A percentile compares a stretch with the other conserved stretches of the same genome.
Evolutionary conservation across 768 basidiomycete genomes (phyloP).

Genomic region (Hydnum rufescens): DNA sequence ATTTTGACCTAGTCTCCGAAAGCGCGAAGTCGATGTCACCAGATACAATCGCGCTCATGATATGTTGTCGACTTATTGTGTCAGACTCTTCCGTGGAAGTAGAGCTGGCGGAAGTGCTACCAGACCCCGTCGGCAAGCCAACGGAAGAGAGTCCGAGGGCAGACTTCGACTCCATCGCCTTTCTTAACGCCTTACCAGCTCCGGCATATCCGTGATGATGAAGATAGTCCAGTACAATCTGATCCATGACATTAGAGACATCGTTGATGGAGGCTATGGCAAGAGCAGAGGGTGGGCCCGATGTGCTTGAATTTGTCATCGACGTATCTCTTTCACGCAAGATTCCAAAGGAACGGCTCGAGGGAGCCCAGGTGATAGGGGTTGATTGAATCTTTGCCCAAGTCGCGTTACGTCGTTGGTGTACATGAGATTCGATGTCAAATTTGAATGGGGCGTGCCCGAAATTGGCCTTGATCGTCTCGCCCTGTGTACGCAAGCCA

Average conservation of each 20-base stretch:
- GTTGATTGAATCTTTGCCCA: slow-evolving; percentile 45
- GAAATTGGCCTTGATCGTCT: slow-evolving; percentile 73
- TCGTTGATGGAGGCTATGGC: slow-evolving; percentile 10
- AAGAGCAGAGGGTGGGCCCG: neutral
- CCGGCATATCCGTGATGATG: slow-evolving; percentile 68
- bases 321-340: neutral
- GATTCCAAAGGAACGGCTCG: neutral
- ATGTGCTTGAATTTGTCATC: neutral
- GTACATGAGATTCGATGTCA: slow-evolving; percentile 77
- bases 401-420: slow-evolving; percentile 40
- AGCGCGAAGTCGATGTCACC: slow-evolving; percentile 60
- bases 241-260: slow-evolving; percentile 40
- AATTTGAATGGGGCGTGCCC: slow-evolving; percentile 70
- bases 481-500: slow-evolving; percentile 62
- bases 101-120: neutral
- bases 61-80: slow-evolving; percentile 39
- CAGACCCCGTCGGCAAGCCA: neutral
- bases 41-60: slow-evolving; percentile 43
- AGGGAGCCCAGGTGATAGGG: slow-evolving; percentile 1
- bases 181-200: slow-evolving; percentile 47
- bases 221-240: slow-evolving; percentile 61
- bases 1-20: slow-evolving; percentile 30
- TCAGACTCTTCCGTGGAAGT: slow-evolving; percentile 9
- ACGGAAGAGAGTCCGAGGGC: neutral
- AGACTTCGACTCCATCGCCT: slow-evolving; percentile 17